Percentiles rank a stretch among this genome's conserved stretches.
Evolutionary conservation across 2,329 filamentous ascomycete species (phyloP).

Genomic region (Alternaria sp.): DNA sequence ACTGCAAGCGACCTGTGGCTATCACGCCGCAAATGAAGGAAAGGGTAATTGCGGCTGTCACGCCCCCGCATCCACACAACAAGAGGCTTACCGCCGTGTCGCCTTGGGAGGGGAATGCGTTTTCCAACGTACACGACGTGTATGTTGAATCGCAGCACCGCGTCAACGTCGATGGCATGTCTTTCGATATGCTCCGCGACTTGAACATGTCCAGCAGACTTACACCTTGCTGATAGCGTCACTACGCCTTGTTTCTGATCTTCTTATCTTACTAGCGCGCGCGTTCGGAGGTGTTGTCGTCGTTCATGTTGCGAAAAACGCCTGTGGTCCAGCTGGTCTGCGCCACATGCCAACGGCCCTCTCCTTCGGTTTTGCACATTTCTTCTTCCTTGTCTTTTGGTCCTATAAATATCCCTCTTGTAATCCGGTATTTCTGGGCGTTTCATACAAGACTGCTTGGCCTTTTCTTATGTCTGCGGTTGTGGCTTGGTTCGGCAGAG

Average conservation of each 20-base stretch:
- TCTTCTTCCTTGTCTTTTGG: conserved; percentile 21
- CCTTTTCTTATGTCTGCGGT: conserved; percentile 12
- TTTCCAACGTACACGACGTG: conserved; percentile 43
- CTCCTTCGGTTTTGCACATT: conserved; percentile 5
- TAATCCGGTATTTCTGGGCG: conserved; percentile 24
- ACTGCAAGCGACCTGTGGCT: conserved; percentile 37
- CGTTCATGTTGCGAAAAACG: conserved; percentile 2
- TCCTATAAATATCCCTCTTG: conserved; percentile 20
- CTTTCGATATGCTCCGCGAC: conserved; percentile 47
- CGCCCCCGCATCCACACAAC: conserved; percentile 27
- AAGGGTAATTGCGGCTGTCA: conserved; percentile 43
- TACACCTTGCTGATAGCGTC: conserved; percentile 34
- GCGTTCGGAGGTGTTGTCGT: conserved; percentile 8
- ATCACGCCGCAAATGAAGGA: conserved; percentile 36
- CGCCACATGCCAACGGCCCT: conserved; percentile 14
- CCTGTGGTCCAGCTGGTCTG: conserved; percentile 40
- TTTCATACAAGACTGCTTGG: neutral
- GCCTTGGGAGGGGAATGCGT: conserved; percentile 41
- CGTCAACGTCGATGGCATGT: conserved; percentile 46
- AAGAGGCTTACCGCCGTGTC: conserved; percentile 43
- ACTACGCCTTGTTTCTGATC: neutral
- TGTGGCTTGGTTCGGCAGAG: conserved; percentile 1
- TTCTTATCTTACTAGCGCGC: conserved; percentile 26
- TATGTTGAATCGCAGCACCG: conserved; percentile 44
- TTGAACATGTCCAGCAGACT: conserved; percentile 32